Base-by-base conservation (phyloP, 306 rosid species). In the Ormosia semicastrata region DNA sequence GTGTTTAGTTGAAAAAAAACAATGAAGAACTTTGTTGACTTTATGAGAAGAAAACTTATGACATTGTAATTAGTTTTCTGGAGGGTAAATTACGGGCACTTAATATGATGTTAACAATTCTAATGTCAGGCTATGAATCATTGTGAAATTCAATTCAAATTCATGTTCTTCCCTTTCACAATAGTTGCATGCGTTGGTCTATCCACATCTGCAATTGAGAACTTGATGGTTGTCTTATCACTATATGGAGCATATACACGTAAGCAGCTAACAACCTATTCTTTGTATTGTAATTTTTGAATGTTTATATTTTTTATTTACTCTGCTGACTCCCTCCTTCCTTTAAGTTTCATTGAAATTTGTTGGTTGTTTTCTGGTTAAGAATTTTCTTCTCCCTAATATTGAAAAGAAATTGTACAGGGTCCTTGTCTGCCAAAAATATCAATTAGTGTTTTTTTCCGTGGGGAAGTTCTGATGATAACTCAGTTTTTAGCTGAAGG, bases 121-220 rank as follows among this genome's bases (percentile, higher is more conserved):
- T 18, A 40, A 76, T 13, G 34, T 47, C 14, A 40, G 58, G 44
- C 49, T 65, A 3, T 82, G 57, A 49, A 59, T 73, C 64, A 24
- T 49, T 86, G n/a, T 70, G 37, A 1, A 73, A 73, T 58, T 78
- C 60, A 41, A 13, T 58, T 34, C 24, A 37, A 83, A 50, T 75
- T 79, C 14, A 15, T 79, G n/a, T 37, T 75, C 56, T 37, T 37
- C 54, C 60, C 40, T 65, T 88, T 88, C 84, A 85, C 91, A 4
- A 68, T 82, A 66, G 85, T 59, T 71, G 85, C 87, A 60, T 88
- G 91, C 1, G 89, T 88, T 41, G 91, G 91, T 82, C 80, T 85
- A 67, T 88, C 89, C 63, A 85, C 91, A 53, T 88, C 91, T 66
- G 78, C 85, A 71, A 71, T 88, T 58, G 91, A 85, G 71, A 88